Evolutionary conservation across 1,139 yeast genomes (phyloP), one percentile per base, ranked within the genome.

Genomic region (Petasospora rhodanensis): DNA sequence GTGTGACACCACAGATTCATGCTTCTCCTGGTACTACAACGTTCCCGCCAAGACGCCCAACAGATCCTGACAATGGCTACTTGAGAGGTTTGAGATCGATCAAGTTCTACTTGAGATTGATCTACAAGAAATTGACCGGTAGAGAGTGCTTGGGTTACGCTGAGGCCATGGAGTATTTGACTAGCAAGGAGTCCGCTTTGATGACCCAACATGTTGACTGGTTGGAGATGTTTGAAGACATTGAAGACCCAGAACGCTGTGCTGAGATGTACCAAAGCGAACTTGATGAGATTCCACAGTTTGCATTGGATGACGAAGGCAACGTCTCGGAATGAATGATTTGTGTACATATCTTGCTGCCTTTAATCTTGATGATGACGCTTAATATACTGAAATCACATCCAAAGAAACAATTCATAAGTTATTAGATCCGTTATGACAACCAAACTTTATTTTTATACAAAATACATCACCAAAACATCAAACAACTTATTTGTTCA

Each of bases 1-100:
- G 95, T 51, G 81, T 86, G 16, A 82, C 89, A n/a, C 76, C 78
- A 6, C 82, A 74, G 24, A 77, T 74, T 28, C 46, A 19, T 37
- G 37, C 21, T 49, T 54, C 12, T 10, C 26, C 19, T 22, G 41
- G 32, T 10, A n/a, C 32, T 4, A 25, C 35, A 14, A 59, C 68
- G 1, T 74, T 72, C 24, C 95, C 96, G 2, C 96, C 96, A 2
- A 64, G 59, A 30, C 79, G 79, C 49, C 76, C 76, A 2, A 60
- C 66, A 11, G 54, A 62, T 19, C 78, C 86, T 2, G 99, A 93
- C 59, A 56, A 61, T 44, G 99, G 99, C 1, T 93, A 86, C 56
- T 61, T 89, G 29, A 70, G 91, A 28, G 99, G 99, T 0, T 58
- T 93, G 28, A 61, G 64, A 28, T 76, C 93, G 12, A 64, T 93